Evolutionary conservation across 2,329 filamentous ascomycete genomes (phyloP).

Genomic region (Madurella fahalii): DNA sequence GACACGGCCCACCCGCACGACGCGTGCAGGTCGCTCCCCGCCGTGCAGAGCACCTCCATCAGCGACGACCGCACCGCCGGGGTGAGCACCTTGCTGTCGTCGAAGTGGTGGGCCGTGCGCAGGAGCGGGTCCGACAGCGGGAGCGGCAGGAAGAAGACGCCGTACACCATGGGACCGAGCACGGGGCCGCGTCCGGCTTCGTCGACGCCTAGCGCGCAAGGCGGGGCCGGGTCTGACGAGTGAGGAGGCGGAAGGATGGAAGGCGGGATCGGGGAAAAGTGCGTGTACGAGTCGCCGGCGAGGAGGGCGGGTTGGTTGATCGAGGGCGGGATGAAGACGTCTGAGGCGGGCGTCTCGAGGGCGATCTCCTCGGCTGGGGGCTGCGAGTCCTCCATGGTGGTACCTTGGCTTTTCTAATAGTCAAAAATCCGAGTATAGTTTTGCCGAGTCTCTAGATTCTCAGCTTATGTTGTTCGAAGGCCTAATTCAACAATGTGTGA

Average conservation of each 20-base stretch:
- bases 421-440: not conserved
- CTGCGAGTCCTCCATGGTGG: constrained; percentile 38
- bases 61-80: constrained; percentile 71
- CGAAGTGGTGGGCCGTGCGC: constrained; percentile 75
- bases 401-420: constrained; percentile 8
- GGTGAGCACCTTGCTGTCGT: constrained; percentile 91
- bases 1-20: constrained; percentile 79
- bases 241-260: constrained; percentile 46
- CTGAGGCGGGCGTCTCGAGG: constrained; percentile 25
- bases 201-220: constrained; percentile 83
- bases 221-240: constrained; percentile 32
- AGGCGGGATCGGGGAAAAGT: constrained; percentile 66
- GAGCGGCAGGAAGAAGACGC: constrained; percentile 70
- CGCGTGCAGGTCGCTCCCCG: constrained; percentile 44
- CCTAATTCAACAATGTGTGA: no score
- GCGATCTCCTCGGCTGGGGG: constrained; percentile 33
- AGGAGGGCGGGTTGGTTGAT: constrained; percentile 56
- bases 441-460: not conserved
- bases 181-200: constrained; percentile 92
- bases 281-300: constrained; percentile 63
- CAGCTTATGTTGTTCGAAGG: not conserved
- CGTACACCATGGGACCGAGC: constrained; percentile 76
- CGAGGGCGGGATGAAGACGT: constrained; percentile 64
- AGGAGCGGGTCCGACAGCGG: constrained; percentile 68
- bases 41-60: constrained; percentile 65